A percentile compares a stretch with the other conserved stretches of the same genome.
phyloP scores from a whole-genome alignment of 208 protist genomes.

The Borovskyia barvae region DNA sequence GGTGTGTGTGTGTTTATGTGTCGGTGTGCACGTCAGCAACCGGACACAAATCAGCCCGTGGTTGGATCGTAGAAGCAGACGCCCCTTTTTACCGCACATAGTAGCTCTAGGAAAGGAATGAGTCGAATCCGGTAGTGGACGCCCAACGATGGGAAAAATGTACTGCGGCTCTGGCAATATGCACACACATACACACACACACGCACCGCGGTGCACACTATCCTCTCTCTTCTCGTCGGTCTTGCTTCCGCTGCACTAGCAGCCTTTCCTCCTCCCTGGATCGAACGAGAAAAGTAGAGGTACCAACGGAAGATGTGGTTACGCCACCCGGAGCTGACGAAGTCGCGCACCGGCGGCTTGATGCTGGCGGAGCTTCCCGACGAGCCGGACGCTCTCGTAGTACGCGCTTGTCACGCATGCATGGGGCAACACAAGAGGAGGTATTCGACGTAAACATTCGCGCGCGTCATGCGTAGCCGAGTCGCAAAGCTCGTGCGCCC shows the following conservation, averaged over 20 bases:
- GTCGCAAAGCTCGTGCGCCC: slow-evolving; percentile 27
- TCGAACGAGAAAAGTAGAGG: not conserved
- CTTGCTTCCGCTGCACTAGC: not conserved
- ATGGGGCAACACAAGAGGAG: slow-evolving; percentile 30
- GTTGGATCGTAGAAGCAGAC: no score
- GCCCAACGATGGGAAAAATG: no score
- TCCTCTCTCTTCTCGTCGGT: not conserved
- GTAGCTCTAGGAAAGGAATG: no score
- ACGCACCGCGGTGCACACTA: not conserved
- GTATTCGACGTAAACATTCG: slow-evolving; percentile 64
- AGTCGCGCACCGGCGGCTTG: slow-evolving; percentile 12
- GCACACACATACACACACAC: not conserved
- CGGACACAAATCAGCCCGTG: no score
- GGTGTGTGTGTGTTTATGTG: not conserved
- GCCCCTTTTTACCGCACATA: no score
- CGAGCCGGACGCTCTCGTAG: slow-evolving; percentile 69
- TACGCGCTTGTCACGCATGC: slow-evolving; percentile 65
- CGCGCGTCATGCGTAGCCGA: slow-evolving; percentile 17
- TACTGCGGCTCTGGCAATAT: no score
- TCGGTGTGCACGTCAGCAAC: no score
- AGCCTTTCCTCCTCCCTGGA: not conserved
- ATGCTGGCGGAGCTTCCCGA: slow-evolving; percentile 39
- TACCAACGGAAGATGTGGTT: not conserved
- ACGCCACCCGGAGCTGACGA: not conserved
- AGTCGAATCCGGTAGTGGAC: no score